These are phyloP conservation scores for Scutellaria baicalensis DNA, from an alignment of 257 asterid species.

Conservation along the genomic window DNA sequence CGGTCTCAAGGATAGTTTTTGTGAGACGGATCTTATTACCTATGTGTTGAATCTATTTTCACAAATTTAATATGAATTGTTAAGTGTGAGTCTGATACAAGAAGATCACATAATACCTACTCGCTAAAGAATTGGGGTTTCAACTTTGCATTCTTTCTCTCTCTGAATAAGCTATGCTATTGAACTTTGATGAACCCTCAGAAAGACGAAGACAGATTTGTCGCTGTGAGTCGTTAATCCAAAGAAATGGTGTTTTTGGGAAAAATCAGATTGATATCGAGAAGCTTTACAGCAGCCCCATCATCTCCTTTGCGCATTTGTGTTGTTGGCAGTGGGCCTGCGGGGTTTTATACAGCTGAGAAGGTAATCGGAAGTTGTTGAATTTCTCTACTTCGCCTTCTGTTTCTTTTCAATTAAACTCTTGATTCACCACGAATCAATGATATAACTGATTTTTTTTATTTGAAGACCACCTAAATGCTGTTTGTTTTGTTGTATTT, in stretches of 20 bases:
- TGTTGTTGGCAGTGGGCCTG: conserved; percentile 94
- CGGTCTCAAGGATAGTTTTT: no score
- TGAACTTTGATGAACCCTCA: neutral
- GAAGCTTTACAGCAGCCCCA: conserved; percentile 41
- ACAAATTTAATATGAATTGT: no score
- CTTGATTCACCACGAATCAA: neutral
- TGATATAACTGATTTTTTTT: no score
- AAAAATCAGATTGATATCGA: conserved; percentile 26
- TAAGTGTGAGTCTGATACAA: no score
- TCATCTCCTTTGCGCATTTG: conserved; percentile 56
- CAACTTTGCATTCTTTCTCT: no score
- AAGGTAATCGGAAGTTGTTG: conserved; percentile 38
- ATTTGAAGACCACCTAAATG: no score
- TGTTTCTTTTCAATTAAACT: neutral
- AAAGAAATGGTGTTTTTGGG: conserved; percentile 28
- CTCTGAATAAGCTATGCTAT: no score
- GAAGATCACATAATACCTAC: no score
- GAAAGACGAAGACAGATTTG: neutral
- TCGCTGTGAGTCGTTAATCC: neutral
- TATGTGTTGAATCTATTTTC: no score
- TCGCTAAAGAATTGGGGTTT: no score
- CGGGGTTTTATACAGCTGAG: conserved; percentile 88
- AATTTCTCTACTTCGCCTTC: neutral
- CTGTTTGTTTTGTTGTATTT: neutral
- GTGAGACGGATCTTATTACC: no score